A percentile compares a stretch with the other conserved stretches of the same genome.
Evolutionary conservation across 805 yeast genomes (phyloP).

Genomic region (Brettanomyces sp.): DNA sequence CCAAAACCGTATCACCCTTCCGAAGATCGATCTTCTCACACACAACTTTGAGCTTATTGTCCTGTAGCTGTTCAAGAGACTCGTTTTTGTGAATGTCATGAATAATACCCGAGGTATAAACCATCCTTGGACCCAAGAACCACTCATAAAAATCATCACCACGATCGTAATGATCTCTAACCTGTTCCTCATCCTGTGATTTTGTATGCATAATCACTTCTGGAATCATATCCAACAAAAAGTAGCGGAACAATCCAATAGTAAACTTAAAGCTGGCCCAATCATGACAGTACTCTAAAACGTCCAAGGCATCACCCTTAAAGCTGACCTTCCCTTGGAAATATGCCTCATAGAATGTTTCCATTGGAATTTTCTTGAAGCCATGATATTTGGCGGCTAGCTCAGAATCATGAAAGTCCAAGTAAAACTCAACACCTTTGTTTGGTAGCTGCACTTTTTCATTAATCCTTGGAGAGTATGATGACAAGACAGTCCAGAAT

Average conservation of each 20-base stretch:
- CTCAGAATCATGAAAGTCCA: conserved; percentile 71
- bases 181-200: conserved; percentile 94
- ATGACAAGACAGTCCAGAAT: conserved; percentile 73
- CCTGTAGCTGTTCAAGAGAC: conserved; percentile 73
- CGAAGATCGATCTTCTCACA: conserved; percentile 76
- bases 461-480: conserved; percentile 73
- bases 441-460: conserved; percentile 70
- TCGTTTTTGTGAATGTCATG: conserved; percentile 63
- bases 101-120: conserved; percentile 82
- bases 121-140: conserved; percentile 92
- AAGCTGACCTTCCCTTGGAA: conserved; percentile 77
- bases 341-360: conserved; percentile 82
- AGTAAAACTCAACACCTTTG: conserved; percentile 67
- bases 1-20: conserved; percentile 68
- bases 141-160: conserved; percentile 93
- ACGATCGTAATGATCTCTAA: conserved; percentile 90
- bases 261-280: conserved; percentile 85
- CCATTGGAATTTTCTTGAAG: conserved; percentile 75
- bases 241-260: conserved; percentile 63
- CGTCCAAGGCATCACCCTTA: conserved; percentile 81
- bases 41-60: conserved; percentile 78
- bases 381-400: conserved; percentile 65
- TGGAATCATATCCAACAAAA: conserved; percentile 81
- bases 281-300: conserved; percentile 81
- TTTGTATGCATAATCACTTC: conserved; percentile 88